Evolutionary conservation across 169 alveolate genomes (phyloP).

Genomic region (Fabrea salina): DNA sequence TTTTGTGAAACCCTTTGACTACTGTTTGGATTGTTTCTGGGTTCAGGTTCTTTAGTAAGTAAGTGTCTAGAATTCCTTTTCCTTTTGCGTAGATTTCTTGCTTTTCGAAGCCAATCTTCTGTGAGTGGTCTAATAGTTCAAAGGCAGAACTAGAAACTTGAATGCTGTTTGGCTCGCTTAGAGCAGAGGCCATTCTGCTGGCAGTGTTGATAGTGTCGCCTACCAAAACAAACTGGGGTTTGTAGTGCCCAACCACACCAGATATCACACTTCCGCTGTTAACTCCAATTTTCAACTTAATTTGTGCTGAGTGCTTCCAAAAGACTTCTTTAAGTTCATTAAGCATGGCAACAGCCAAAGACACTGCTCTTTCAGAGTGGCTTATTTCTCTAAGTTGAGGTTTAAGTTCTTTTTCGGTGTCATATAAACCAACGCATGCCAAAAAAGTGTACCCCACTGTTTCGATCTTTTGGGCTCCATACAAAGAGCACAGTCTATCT

Average conservation of each 20-base stretch:
- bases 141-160: neutral
- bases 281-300: slow-evolving; percentile 89
- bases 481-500: slow-evolving; percentile 71
- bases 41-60: too few relatives aligned
- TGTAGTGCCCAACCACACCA: slow-evolving; percentile 96
- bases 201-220: slow-evolving; percentile 98
- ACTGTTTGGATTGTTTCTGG: too few relatives aligned
- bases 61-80: slow-evolving; percentile 4
- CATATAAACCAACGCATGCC: slow-evolving; percentile 81
- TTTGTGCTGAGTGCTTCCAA: too few relatives aligned
- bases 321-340: too few relatives aligned
- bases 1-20: too few relatives aligned
- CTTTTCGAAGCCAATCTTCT: neutral
- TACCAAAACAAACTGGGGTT: slow-evolving; percentile 95
- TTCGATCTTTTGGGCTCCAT: slow-evolving; percentile 80
- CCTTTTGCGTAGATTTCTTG: neutral
- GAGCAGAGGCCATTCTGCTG: slow-evolving; percentile 83
- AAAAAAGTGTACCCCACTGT: slow-evolving; percentile 86
- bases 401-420: slow-evolving; percentile 30
- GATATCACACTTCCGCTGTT: slow-evolving; percentile 94
- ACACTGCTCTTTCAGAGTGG: slow-evolving; percentile 18
- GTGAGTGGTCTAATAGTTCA: neutral
- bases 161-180: neutral
- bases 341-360: too few relatives aligned
- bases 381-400: neutral